Evolutionary conservation across 139 green algal species (phyloP).

Genomic region (Coccomyxa sp.): DNA sequence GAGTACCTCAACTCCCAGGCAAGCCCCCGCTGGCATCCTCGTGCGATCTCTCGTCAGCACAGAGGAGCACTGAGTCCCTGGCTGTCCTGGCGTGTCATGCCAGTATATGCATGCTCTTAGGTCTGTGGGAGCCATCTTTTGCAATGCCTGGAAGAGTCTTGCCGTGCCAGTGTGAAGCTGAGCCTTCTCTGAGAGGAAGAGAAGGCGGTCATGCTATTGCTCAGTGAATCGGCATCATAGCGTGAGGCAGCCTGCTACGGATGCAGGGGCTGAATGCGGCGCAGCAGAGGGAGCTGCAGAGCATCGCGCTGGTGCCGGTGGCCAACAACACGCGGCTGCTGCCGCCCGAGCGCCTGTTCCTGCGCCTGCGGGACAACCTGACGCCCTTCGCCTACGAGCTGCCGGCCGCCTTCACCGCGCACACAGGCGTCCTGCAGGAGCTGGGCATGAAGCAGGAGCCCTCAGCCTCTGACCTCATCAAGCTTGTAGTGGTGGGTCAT

Average conservation of each 20-base stretch:
- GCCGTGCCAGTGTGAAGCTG: neutral
- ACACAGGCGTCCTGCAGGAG: constrained; percentile 37
- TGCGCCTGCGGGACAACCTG: constrained; percentile 44
- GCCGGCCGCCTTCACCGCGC: constrained; percentile 23
- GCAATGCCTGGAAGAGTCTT: neutral
- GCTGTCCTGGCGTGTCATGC: neutral
- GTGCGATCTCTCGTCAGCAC: neutral
- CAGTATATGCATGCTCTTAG: too few species aligned
- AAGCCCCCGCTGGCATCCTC: neutral
- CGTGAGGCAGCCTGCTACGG: neutral
- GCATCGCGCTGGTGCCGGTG: constrained; percentile 54
- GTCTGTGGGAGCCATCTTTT: too few species aligned
- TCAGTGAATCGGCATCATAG: too few species aligned
- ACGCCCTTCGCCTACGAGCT: constrained; percentile 64
- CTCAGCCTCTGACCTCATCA: constrained; percentile 9
- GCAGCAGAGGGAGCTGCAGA: constrained; percentile 22
- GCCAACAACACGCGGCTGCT: constrained; percentile 50
- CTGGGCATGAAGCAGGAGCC: constrained; percentile 48
- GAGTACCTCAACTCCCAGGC: constrained; percentile 45
- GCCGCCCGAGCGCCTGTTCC: constrained; percentile 39
- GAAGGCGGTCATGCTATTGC: too few species aligned
- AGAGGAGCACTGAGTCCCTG: neutral
- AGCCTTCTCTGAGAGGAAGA: too few species aligned
- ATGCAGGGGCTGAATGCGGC: neutral
- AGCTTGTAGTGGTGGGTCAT: constrained; percentile 27